Evolutionary conservation across 257 asterid genomes (phyloP), one percentile per base, ranked within the genome.

Genomic region (Datura wrightii): DNA sequence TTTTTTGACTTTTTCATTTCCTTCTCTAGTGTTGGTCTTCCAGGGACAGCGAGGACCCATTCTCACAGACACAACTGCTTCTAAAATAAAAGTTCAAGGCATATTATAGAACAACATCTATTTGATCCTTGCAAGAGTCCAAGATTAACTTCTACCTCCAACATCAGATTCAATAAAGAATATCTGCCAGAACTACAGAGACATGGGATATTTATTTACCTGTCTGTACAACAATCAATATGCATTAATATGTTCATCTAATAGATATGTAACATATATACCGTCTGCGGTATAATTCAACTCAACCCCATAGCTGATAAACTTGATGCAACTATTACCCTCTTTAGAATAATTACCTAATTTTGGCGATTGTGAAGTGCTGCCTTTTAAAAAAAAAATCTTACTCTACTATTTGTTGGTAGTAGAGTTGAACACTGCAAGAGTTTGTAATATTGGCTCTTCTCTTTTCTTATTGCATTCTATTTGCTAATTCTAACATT

Each of bases 341-440:
- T 19, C n/a, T 76, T 50, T 52, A 9, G 36, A 52, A 50, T 50
- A 31, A 76, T 48, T 37, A 76, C 44, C 62, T 76, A 48, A 76
- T 50, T 76, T 76, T 13, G 82, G 44, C 37, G 24, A 31, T 50
- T 0, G 46, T 50, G 24, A 31, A 76, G 13, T 31, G 19, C 24
- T 24, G 6, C 60, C 37, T 76, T 74, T 13, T 44, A 1, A n/a
- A 42, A 74, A 19, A 50, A 74, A 19, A n/a, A n/a, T 48, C 16
- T 53, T 19, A 19, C 2, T 46, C 6, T 74, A 74, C 58, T 10
- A 31, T 6, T 72, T 41, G 3, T 46, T 44, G 58, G 16, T 13
- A 24, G 59, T 46, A 72, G 58, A 19, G 42, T 19, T n/a, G 59
- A 46, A 46, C 80, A 74, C 37, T 46, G 80, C 80, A 74, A 74